phyloP scores from a whole-genome alignment of 2,329 filamentous ascomycete genomes.

The Teratosphaeria destructans region DNA sequence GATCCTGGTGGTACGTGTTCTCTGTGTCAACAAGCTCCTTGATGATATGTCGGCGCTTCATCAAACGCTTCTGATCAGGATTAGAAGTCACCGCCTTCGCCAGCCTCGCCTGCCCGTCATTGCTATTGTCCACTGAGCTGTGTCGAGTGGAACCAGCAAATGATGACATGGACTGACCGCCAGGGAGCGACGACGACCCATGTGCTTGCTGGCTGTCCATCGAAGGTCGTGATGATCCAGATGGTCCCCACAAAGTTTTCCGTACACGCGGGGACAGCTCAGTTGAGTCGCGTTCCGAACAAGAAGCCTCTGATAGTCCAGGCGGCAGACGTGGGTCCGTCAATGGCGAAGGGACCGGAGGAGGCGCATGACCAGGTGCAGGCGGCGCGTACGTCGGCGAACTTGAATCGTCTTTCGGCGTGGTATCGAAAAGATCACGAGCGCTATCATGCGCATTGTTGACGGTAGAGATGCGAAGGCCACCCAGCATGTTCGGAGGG shows the following conservation, averaged over 20 bases:
- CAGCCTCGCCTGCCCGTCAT: conserved; percentile 12
- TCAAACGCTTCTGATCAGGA: conserved; percentile 55
- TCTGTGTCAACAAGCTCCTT: conserved; percentile 92
- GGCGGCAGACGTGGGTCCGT: conserved; percentile 7
- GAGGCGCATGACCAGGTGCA: conserved; percentile 35
- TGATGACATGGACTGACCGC: conserved; percentile 26
- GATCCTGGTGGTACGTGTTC: conserved; percentile 79
- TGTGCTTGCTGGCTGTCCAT: conserved; percentile 19
- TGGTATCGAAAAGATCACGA: conserved; percentile 2
- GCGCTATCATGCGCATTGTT: conserved; percentile 14
- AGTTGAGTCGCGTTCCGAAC: conserved; percentile 18
- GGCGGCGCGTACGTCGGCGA: conserved; percentile 24
- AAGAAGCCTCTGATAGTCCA: conserved; percentile 15
- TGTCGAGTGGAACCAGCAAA: conserved; percentile 20
- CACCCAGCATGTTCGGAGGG: conserved; percentile 10
- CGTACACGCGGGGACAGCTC: conserved; percentile 20
- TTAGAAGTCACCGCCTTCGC: conserved; percentile 16
- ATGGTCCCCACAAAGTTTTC: conserved; percentile 18
- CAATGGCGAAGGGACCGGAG: conserved; percentile 30
- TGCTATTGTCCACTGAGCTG: conserved; percentile 16
- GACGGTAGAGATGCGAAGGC: conserved; percentile 21
- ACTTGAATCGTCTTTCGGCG: conserved; percentile 7
- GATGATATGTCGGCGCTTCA: conserved; percentile 72
- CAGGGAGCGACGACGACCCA: conserved; percentile 13
- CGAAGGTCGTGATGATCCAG: conserved; percentile 22